phyloP scores from a whole-genome alignment of 2,329 filamentous ascomycete species.

The Xylariaceae sp. region DNA sequence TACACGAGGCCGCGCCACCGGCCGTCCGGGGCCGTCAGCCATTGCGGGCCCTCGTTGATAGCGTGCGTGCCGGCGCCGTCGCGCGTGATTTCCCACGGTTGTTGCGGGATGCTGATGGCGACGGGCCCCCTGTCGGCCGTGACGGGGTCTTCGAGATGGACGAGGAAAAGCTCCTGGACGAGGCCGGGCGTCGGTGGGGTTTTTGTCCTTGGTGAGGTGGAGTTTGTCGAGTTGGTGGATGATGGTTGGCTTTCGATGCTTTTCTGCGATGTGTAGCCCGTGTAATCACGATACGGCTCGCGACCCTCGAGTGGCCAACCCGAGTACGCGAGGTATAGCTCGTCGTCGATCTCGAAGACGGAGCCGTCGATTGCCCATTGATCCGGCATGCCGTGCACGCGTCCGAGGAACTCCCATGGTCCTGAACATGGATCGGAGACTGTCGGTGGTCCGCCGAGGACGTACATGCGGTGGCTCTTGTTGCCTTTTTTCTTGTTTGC shows the following conservation, averaged over 20 bases:
- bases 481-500: slow-evolving; percentile 28
- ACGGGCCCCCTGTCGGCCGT: slow-evolving; percentile 21
- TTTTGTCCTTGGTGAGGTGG: not conserved
- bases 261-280: not conserved
- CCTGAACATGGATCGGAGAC: slow-evolving; percentile 27
- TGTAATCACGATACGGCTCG: not conserved
- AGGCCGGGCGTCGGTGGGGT: slow-evolving; percentile 20
- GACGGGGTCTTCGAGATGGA: slow-evolving; percentile 26
- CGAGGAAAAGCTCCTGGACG: slow-evolving; percentile 29
- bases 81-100: slow-evolving; percentile 31
- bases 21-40: slow-evolving; percentile 29
- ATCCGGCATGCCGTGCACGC: slow-evolving; percentile 27
- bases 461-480: slow-evolving; percentile 32
- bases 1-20: slow-evolving; percentile 30
- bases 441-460: slow-evolving; percentile 29
- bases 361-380: slow-evolving; percentile 35
- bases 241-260: not conserved
- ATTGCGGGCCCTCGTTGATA: slow-evolving; percentile 34
- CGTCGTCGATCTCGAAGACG: slow-evolving; percentile 27
- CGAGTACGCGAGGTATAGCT: slow-evolving; percentile 31
- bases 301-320: slow-evolving; percentile 29
- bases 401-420: slow-evolving; percentile 32
- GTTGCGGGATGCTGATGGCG: slow-evolving; percentile 24
- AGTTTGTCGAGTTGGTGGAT: not conserved
- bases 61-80: slow-evolving; percentile 29